A percentile compares a stretch with the other conserved stretches of the same genome.
phyloP scores from a whole-genome alignment of 768 basidiomycete species.

The Fomitopsis pulvina region DNA sequence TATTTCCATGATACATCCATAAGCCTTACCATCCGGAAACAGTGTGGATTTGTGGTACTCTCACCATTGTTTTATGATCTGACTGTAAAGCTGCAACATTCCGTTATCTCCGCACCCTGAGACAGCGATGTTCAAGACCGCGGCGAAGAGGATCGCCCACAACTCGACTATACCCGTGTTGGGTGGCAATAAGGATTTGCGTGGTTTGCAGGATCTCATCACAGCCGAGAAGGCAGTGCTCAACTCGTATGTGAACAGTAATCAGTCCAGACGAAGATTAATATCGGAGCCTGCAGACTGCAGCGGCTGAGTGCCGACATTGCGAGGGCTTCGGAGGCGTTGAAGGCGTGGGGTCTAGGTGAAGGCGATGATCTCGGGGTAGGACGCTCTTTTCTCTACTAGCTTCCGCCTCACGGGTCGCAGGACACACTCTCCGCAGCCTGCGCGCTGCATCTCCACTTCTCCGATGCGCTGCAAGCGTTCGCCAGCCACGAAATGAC shows the following conservation, averaged over 20 bases:
- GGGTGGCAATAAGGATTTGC: conserved; percentile 67
- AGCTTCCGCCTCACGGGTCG: conserved; percentile 5
- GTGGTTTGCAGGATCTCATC: conserved; percentile 84
- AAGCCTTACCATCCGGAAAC: no score
- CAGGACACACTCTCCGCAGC: conserved; percentile 79
- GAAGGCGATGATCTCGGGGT: conserved; percentile 84
- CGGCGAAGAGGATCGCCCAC: conserved; percentile 82
- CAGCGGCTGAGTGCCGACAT: conserved; percentile 63
- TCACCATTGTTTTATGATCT: no score
- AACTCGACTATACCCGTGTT: conserved; percentile 76
- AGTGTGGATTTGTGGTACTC: no score
- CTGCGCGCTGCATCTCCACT: conserved; percentile 57
- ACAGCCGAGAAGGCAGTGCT: conserved; percentile 82
- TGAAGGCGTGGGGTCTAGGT: conserved; percentile 66
- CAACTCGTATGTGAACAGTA: conserved; percentile 45
- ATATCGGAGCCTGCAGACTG: conserved; percentile 20
- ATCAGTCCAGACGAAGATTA: neutral
- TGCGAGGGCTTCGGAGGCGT: conserved; percentile 62
- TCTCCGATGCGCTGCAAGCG: conserved; percentile 56
- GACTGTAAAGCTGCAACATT: no score
- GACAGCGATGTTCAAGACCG: conserved; percentile 69
- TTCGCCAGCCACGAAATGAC: conserved; percentile 67
- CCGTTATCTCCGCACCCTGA: neutral
- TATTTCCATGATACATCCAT: no score
- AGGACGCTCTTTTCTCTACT: no score